Base-by-base conservation (phyloP, 345 rosid genomes). In the Heritiera fomes region DNA sequence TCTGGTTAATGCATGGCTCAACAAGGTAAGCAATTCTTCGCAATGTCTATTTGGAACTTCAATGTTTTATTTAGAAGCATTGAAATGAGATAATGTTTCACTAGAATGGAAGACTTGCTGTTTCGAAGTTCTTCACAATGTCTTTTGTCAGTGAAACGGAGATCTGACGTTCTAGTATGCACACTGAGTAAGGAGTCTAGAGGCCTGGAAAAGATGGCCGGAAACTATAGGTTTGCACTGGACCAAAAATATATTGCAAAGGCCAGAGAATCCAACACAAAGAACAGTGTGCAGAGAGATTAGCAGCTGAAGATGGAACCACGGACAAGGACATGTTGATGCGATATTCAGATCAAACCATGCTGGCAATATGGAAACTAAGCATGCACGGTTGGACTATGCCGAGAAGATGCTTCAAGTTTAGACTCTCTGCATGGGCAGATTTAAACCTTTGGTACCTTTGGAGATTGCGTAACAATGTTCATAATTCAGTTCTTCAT, bases 401-500 rank as follows among this genome's bases (percentile, higher is more conserved):
- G 89, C 93, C 0, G 95, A 89, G 84, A 89, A 91, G 86, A 89
- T 88, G 93, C 83, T 89, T 56, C 90, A 87, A 73, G 91, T 91
- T 9, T 91, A 34, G 38, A 34, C 90, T 91, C 34, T 87, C 95
- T 8, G 93, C 95, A 17, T 88, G 91, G 94, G 95, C 91, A 12
- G 88, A 87, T 63, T 87, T 23, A 23, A 23, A 23, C 28, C 28
- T 89, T 0, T 91, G 86, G 28, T 23, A 23, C 83, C 80, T 89
- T n/a, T 88, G 90, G 89, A 86, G 73, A 66, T 69, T 88, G 82
- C 83, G 90, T 6, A 78, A 83, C 68, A 75, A 85, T 60, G 38
- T 76, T 8, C 84, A 78, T 7, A 65, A 81, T 59, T 86, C 91
- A 5, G 85, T 83, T 50, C 82, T 82, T 80, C 91, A 88, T 80